Evolutionary conservation across 1,284 basidiomycete species (phyloP).

Genomic region (Singerocomus rubriflavus): DNA sequence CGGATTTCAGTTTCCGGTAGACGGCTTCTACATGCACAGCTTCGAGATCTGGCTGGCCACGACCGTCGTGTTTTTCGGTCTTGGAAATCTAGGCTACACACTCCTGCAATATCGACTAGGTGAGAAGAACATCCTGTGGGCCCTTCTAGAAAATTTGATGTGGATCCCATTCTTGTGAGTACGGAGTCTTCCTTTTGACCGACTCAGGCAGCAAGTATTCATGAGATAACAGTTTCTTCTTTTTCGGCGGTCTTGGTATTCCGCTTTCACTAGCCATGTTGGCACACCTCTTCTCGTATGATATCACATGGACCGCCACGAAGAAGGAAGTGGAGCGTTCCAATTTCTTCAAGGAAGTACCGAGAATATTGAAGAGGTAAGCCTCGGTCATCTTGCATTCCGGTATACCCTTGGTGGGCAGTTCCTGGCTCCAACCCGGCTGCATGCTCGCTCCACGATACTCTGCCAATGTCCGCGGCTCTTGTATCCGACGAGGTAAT

Average conservation of each 20-base stretch:
- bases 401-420: too few species aligned
- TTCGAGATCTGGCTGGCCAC: slow-evolving; percentile 80
- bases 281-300: slow-evolving; percentile 78
- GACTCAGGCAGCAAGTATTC: slow-evolving; percentile 1
- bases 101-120: slow-evolving; percentile 77
- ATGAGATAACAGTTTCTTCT: slow-evolving; percentile 62
- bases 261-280: slow-evolving; percentile 73
- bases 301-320: slow-evolving; percentile 80
- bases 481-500: slow-evolving; percentile 6
- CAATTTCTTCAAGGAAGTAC: slow-evolving; percentile 88
- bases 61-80: slow-evolving; percentile 70
- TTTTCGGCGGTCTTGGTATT: slow-evolving; percentile 77
- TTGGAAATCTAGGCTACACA: slow-evolving; percentile 71
- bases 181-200: neutral
- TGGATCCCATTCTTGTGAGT: slow-evolving; percentile 82
- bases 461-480: neutral
- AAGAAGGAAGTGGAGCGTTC: slow-evolving; percentile 78
- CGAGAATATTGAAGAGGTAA: slow-evolving; percentile 71
- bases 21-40: slow-evolving; percentile 68
- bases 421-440: neutral
- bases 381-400: slow-evolving; percentile 47
- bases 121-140: slow-evolving; percentile 49
- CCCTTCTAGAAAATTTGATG: slow-evolving; percentile 62
- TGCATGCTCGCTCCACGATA: neutral
- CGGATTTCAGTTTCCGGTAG: slow-evolving; percentile 60